Percentiles rank a stretch among this genome's conserved stretches.
phyloP scores from a whole-genome alignment of 352 stramenopile species.

The Phytophthora meadii region DNA sequence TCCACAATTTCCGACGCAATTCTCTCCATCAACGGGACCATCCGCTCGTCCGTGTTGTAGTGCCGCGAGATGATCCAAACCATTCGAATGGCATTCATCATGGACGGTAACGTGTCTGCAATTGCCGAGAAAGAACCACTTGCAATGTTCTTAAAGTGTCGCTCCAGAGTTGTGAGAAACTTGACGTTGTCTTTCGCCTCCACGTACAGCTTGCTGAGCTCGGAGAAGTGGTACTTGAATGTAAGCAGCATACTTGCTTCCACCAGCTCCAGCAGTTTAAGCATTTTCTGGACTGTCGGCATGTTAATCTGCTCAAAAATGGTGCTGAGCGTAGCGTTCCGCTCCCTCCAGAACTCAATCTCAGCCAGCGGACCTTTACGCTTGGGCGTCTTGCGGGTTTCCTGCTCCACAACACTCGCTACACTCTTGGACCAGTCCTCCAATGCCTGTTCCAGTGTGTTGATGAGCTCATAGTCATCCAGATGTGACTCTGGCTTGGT shows the following conservation, averaged over 20 bases:
- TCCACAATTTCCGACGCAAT: constrained; percentile 95
- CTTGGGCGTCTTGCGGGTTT: constrained; percentile 87
- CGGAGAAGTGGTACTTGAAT: constrained; percentile 95
- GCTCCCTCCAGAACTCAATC: constrained; percentile 96
- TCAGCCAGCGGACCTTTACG: constrained; percentile 92
- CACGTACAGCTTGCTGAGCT: constrained; percentile 95
- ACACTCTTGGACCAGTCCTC: constrained; percentile 95
- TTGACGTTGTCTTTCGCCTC: constrained; percentile 98
- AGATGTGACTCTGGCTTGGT: constrained; percentile 87
- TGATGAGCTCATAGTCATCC: constrained; percentile 89
- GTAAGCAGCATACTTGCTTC: constrained; percentile 91
- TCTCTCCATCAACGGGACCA: constrained; percentile 96
- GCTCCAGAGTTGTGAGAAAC: constrained; percentile 96
- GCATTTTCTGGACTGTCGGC: constrained; percentile 95
- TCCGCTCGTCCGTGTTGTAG: constrained; percentile 98
- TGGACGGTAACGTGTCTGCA: constrained; percentile 93
- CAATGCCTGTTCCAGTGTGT: constrained; percentile 90
- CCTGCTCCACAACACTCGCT: constrained; percentile 90
- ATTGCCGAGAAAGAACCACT: constrained; percentile 92
- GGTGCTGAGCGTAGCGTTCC: constrained; percentile 94
- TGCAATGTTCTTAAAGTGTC: constrained; percentile 96
- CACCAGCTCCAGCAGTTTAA: constrained; percentile 93
- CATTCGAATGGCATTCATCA: constrained; percentile 98
- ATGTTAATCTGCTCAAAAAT: constrained; percentile 97
- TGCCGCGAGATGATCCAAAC: constrained; percentile 98